Evolutionary conservation across 495 filamentous ascomycete genomes (phyloP), one percentile per base, ranked within the genome.

Genomic region (Cryomyces antarcticus): DNA sequence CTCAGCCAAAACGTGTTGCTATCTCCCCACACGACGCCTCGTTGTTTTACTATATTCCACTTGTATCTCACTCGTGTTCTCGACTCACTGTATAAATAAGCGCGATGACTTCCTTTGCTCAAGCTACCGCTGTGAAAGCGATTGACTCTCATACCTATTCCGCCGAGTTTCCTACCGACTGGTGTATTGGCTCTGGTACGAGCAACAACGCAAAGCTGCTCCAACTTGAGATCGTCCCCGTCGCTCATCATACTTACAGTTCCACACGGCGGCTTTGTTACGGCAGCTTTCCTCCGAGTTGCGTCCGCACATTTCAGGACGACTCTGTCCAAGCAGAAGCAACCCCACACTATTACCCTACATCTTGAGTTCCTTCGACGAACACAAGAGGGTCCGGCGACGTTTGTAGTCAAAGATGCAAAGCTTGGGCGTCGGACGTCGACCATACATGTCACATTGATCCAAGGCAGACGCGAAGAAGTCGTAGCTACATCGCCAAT

Each of bases 261-360:
- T 5, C 82, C 82, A 13, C 82, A 93, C 52, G 84, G 83, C 45
- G 85, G 84, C 38, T 88, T 79, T 52, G 74, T 80, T 7, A 76
- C 77, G 13, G 64, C 77, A 4, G 56, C 73, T 42, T 57, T 92
- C 46, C 68, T 82, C 50, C 58, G 62, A 11, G 69, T 78, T 17
- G 72, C 74, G 6, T 55, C 57, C 3, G 63, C 60, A 10, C 80
- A 88, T 57, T 83, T 82, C 61, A 54, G 52, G 36, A 75, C 72
- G 28, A 72, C 77, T 7, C 73, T 83, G 42, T 52, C 66, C 31
- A 57, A 59, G 0, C 70, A 71, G 39, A 67, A 72, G 49, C 76
- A 80, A 60, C 65, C 73, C 28, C 63, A 80, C 62, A 57, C 73
- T 48, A 56, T 82, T 47, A 52, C 78, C 49, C 52, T 82, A n/a